Conservation (phyloP, 257 asterid species). For the Nicotiana obtusifolia region DNA sequence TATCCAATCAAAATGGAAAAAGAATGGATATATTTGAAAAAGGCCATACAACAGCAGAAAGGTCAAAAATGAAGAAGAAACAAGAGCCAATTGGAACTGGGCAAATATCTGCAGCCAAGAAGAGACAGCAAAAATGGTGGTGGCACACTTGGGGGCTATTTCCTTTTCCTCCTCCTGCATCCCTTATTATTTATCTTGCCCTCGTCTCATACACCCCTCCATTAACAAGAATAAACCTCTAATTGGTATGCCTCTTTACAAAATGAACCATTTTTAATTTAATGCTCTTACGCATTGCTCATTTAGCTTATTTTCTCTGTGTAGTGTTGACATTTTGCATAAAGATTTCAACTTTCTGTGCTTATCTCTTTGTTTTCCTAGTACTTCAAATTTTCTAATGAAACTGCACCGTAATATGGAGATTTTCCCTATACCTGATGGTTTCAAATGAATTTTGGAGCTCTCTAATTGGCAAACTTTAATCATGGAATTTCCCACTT, state of each 20-base stretch:
- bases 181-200: conserved; percentile 18
- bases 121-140: conserved; percentile 26
- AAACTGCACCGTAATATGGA: neutral
- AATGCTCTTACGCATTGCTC: neutral
- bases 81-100: neutral
- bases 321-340: neutral
- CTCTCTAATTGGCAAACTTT: neutral
- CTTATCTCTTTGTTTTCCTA: neutral
- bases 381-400: neutral
- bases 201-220: conserved; percentile 22
- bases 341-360: neutral
- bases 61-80: neutral
- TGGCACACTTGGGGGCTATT: conserved; percentile 29
- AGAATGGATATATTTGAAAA: too few species aligned
- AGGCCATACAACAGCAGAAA: neutral
- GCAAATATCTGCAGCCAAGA: conserved; percentile 1
- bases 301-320: neutral
- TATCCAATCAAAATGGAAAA: too few species aligned
- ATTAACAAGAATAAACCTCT: conserved; percentile 23
- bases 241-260: conserved; percentile 33
- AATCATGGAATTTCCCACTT: neutral
- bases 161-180: conserved; percentile 41
- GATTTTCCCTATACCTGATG: neutral
- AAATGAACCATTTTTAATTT: neutral
- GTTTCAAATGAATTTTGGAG: neutral